Evolutionary conservation across 2,329 filamentous ascomycete genomes (phyloP).

Genomic region (Tricladium varicosporioides): DNA sequence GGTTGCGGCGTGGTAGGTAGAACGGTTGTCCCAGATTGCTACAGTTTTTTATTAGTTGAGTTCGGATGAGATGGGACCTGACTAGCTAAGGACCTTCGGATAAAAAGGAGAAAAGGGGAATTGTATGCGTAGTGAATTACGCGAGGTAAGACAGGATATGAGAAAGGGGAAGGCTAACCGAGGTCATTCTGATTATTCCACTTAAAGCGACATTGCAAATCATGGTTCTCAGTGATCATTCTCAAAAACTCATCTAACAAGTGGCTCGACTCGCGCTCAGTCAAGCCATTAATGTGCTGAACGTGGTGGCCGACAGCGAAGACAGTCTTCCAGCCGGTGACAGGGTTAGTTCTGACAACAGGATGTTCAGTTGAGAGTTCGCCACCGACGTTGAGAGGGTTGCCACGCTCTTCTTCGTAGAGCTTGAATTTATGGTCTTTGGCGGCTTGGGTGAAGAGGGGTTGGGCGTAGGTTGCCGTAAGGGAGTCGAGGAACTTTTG

Average conservation of each 20-base stretch:
- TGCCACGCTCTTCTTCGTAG: slow-evolving; percentile 47
- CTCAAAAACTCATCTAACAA: slow-evolving; percentile 36
- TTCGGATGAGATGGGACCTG: too few species aligned
- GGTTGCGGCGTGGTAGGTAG: slow-evolving; percentile 52
- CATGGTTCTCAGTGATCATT: slow-evolving; percentile 52
- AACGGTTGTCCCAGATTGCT: slow-evolving; percentile 66
- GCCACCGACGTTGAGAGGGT: slow-evolving; percentile 55
- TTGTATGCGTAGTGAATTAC: background rate
- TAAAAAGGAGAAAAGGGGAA: too few species aligned
- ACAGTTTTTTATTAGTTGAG: slow-evolving; percentile 24
- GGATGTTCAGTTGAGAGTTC: slow-evolving; percentile 45
- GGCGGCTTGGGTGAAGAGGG: slow-evolving; percentile 49
- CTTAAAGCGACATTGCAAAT: slow-evolving; percentile 54
- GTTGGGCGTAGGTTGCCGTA: slow-evolving; percentile 54
- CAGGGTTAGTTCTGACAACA: slow-evolving; percentile 57
- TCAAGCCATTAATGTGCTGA: slow-evolving; percentile 53
- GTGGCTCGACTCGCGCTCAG: slow-evolving; percentile 50
- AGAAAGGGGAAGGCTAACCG: slow-evolving; percentile 22
- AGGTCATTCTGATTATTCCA: slow-evolving; percentile 52
- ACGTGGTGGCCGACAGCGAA: slow-evolving; percentile 50
- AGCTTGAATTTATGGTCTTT: slow-evolving; percentile 43
- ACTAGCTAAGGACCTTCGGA: too few species aligned
- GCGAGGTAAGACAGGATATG: background rate
- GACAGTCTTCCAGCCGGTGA: slow-evolving; percentile 44
- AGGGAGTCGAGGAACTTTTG: slow-evolving; percentile 57